Evolutionary conservation across 2,329 filamentous ascomycete species (phyloP).

Genomic region (Claviceps pazoutovae): DNA sequence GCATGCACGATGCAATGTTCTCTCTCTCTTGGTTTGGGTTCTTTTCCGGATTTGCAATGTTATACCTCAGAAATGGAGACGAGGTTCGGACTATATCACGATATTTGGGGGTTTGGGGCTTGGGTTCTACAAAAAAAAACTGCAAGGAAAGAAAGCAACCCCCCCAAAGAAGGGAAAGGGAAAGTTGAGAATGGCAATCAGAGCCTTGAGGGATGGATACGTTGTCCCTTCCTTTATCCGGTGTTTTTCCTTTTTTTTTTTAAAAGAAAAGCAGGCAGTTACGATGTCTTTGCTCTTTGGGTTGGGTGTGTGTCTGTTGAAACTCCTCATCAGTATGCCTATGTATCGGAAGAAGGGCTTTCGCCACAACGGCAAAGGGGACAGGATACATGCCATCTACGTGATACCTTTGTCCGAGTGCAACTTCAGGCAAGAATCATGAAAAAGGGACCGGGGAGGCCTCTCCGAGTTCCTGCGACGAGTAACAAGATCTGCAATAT

Average conservation of each 20-base stretch:
- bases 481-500: background rate
- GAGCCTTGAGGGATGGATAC: background rate
- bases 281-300: background rate
- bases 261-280: background rate
- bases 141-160: too few relatives aligned
- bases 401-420: too few relatives aligned
- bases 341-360: too few relatives aligned
- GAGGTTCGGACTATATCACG: conserved; percentile 1
- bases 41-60: background rate
- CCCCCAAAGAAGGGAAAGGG: too few relatives aligned
- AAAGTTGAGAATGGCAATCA: conserved; percentile 4
- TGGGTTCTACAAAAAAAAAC: too few relatives aligned
- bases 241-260: background rate
- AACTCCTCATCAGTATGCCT: too few relatives aligned
- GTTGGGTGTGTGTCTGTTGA: background rate
- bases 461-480: background rate
- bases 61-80: background rate
- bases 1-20: conserved; percentile 3
- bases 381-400: too few relatives aligned
- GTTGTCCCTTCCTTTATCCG: background rate
- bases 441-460: background rate
- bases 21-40: background rate
- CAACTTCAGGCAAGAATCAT: background rate
- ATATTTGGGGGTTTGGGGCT: conserved; percentile 1
- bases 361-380: too few relatives aligned